phyloP scores from a whole-genome alignment of 1,284 basidiomycete genomes.

The Puccinia coronata region DNA sequence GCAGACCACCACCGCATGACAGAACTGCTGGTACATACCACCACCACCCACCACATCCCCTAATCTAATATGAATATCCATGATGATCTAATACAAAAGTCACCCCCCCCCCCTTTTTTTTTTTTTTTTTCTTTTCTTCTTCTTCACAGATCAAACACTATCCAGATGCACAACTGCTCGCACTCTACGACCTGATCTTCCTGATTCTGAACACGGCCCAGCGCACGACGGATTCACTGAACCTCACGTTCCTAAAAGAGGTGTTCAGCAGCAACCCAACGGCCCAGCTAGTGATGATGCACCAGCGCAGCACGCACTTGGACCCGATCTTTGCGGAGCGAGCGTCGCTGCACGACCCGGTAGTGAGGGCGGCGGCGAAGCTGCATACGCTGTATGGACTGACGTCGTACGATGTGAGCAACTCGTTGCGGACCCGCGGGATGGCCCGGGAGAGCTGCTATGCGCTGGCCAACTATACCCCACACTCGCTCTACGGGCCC shows the following conservation, averaged over 20 bases:
- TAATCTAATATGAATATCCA: too few species aligned
- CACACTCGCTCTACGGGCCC: slow-evolving; percentile 15
- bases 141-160: slow-evolving; percentile 23
- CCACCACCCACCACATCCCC: neutral
- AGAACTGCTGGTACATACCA: neutral
- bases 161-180: neutral
- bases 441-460: slow-evolving; percentile 41
- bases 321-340: slow-evolving; percentile 10
- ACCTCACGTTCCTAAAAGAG: slow-evolving; percentile 6
- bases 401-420: slow-evolving; percentile 16
- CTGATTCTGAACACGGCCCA: slow-evolving; percentile 18
- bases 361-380: slow-evolving; percentile 16
- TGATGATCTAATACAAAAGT: neutral
- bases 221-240: neutral
- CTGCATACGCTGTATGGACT: slow-evolving; percentile 37
- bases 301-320: slow-evolving; percentile 9
- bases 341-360: neutral
- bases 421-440: slow-evolving; percentile 11
- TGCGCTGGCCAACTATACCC: neutral
- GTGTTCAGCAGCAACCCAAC: neutral
- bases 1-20: neutral
- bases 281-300: slow-evolving; percentile 30
- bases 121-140: too few species aligned
- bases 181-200: slow-evolving; percentile 21
- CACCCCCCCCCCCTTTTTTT: too few species aligned